Conservation (phyloP, 495 filamentous ascomycete species). For the Penicillium pulvis region DNA sequence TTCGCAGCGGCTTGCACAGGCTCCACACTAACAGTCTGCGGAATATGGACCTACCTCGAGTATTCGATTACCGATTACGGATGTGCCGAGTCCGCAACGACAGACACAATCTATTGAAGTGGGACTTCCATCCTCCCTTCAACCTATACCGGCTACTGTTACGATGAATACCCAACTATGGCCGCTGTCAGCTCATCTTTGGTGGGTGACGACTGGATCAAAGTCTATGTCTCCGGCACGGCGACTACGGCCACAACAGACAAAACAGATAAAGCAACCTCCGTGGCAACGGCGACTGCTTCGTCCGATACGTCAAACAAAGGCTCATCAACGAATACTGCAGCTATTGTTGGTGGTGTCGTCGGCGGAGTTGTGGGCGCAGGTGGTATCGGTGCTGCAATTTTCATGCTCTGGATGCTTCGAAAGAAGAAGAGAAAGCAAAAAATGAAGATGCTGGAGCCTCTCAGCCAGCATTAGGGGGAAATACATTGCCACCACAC, state of each 20-base stretch:
- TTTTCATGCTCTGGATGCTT: constrained; percentile 12
- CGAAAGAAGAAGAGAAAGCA: constrained; percentile 16
- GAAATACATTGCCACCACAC: constrained; percentile 1
- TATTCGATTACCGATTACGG: constrained; percentile 15
- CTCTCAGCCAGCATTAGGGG: not conserved
- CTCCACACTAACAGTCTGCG: not conserved
- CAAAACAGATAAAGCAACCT: not conserved
- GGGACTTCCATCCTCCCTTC: not conserved
- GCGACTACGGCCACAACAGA: constrained; percentile 1
- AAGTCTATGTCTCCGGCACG: constrained; percentile 6
- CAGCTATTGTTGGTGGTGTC: constrained; percentile 19
- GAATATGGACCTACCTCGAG: constrained; percentile 18
- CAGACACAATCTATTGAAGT: constrained; percentile 8
- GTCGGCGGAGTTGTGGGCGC: constrained; percentile 21
- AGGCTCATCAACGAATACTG: constrained; percentile 9
- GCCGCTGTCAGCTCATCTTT: constrained; percentile 6
- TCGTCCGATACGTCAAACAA: not conserved
- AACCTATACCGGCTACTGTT: not conserved
- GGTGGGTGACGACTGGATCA: constrained; percentile 9
- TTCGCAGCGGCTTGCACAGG: constrained; percentile 16
- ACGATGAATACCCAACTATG: constrained; percentile 4
- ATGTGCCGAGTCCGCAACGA: constrained; percentile 6
- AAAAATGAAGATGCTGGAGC: not conserved
- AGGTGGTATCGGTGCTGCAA: constrained; percentile 13
- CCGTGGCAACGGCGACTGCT: not conserved